Evolutionary conservation across 1,284 basidiomycete genomes (phyloP).

Genomic region (Sporisorium scitamineum): DNA sequence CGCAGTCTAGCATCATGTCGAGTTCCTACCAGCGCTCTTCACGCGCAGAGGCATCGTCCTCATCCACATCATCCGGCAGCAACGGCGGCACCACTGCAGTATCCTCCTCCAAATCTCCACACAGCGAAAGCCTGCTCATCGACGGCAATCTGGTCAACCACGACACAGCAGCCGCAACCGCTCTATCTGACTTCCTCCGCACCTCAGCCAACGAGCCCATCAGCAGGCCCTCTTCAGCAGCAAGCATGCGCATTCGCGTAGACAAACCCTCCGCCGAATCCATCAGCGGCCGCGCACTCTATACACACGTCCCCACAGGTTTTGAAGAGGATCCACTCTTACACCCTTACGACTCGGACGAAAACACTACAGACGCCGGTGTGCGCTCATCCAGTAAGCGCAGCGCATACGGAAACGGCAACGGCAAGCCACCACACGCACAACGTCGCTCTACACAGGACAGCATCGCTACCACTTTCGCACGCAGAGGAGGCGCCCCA

Average conservation of each 20-base stretch:
- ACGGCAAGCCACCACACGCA: constrained; percentile 12
- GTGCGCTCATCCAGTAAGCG: constrained; percentile 7
- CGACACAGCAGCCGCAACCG: constrained; percentile 37
- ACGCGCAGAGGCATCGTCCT: constrained; percentile 33
- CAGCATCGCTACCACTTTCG: constrained; percentile 43
- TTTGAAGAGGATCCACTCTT: constrained; percentile 57
- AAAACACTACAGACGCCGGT: background rate
- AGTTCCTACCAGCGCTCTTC: constrained; percentile 13
- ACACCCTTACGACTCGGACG: constrained; percentile 32
- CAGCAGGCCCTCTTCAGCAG: constrained; percentile 54
- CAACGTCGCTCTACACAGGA: constrained; percentile 12
- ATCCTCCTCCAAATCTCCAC: constrained; percentile 19
- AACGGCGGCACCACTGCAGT: background rate
- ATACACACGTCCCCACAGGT: constrained; percentile 56
- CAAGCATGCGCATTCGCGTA: constrained; percentile 60
- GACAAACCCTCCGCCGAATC: constrained; percentile 56
- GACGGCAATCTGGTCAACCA: constrained; percentile 39
- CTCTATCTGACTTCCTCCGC: constrained; percentile 42
- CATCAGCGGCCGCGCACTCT: constrained; percentile 55
- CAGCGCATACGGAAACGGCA: constrained; percentile 3
- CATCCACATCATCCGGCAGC: constrained; percentile 9
- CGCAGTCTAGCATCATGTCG: constrained; percentile 19
- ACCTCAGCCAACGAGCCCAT: constrained; percentile 38
- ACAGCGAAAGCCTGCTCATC: constrained; percentile 29
- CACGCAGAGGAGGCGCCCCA: constrained; percentile 56